A percentile compares a stretch with the other conserved stretches of the same genome.
Evolutionary conservation across 345 rosid species (phyloP).

Genomic region (Citrus medica): DNA sequence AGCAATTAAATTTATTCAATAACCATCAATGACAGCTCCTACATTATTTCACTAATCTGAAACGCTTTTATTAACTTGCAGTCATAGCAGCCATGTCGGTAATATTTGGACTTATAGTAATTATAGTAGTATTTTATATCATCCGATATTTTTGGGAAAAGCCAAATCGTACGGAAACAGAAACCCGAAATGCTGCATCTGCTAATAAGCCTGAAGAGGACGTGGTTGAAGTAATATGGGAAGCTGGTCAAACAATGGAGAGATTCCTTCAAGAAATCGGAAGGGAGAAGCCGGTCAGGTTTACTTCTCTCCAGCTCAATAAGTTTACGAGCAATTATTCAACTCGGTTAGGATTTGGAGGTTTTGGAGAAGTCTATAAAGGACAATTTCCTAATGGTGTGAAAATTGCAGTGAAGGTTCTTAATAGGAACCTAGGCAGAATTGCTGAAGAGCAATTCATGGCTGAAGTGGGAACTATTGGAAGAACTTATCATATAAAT

Average conservation of each 20-base stretch:
- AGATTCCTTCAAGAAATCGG: conserved; percentile 11
- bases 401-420: conserved; percentile 11
- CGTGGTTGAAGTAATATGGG: background rate
- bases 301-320: conserved; percentile 13
- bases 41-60: background rate
- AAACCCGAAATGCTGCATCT: background rate
- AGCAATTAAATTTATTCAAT: too few species aligned
- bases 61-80: background rate
- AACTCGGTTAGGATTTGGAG: conserved; percentile 12
- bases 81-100: background rate
- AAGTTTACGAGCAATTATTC: conserved; percentile 7
- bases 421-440: background rate
- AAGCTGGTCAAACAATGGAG: conserved; percentile 8
- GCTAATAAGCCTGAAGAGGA: background rate
- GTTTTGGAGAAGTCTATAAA: conserved; percentile 10
- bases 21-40: background rate
- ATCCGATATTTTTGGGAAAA: background rate
- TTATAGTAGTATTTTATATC: background rate
- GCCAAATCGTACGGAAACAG: too few species aligned
- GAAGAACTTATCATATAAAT: conserved; percentile 12
- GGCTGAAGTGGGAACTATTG: conserved; percentile 16
- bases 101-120: background rate
- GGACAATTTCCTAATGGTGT: conserved; percentile 16
- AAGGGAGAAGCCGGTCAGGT: conserved; percentile 16
- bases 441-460: conserved; percentile 13